A percentile compares a stretch with the other conserved stretches of the same genome.
These are phyloP conservation scores for Diaporthe citriasiana DNA, from an alignment of 2,329 filamentous ascomycete species.

Conservation along the genomic window DNA sequence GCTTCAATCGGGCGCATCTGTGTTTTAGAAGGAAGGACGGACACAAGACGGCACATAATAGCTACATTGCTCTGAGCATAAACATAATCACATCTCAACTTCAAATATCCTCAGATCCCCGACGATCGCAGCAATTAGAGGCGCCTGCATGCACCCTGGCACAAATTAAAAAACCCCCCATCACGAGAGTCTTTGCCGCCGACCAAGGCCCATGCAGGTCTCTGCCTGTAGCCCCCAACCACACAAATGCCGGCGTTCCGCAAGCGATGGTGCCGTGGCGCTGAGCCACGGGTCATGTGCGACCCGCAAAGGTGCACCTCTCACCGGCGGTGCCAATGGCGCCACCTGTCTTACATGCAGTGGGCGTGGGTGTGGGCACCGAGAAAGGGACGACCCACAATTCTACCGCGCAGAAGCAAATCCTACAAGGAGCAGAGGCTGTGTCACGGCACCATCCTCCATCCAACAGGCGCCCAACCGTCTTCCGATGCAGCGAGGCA, in stretches of 20 bases:
- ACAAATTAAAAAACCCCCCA: not conserved
- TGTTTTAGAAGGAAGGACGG: not conserved
- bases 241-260: slow-evolving; percentile 29
- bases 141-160: not conserved
- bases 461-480: not conserved
- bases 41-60: not conserved
- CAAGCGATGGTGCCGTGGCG: slow-evolving; percentile 14
- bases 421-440: not conserved
- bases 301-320: not conserved
- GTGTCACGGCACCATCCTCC: not conserved
- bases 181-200: slow-evolving; percentile 10
- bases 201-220: slow-evolving; percentile 11
- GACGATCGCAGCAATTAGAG: not conserved
- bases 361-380: not conserved
- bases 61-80: not conserved
- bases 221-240: slow-evolving; percentile 18
- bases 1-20: not conserved
- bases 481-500: not conserved
- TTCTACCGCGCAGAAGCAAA: not conserved
- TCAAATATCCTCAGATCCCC: not conserved
- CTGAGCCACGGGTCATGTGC: slow-evolving; percentile 20
- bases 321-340: slow-evolving; percentile 25
- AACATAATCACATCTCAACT: slow-evolving; percentile 13
- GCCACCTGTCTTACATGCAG: slow-evolving; percentile 10
- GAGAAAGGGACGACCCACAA: not conserved